Base-by-base conservation (phyloP, 345 rosid genomes). In the Adansonia digitata region DNA sequence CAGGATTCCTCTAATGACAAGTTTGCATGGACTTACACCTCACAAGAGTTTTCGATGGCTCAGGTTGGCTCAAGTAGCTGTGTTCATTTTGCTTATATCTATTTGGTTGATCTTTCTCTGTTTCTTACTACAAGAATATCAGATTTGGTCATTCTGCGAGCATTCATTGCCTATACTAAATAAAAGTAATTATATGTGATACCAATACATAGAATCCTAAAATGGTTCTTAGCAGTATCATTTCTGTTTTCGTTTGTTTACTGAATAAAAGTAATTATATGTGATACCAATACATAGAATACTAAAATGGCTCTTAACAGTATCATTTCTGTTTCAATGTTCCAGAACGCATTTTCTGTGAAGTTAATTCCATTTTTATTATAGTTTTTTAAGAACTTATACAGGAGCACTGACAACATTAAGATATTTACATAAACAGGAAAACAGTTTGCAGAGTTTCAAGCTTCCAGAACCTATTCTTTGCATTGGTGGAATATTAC, bases 381-480 rank as follows among this genome's bases (percentile, higher is more conserved):
- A 0, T 27, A 27, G 4, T 60, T 29, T 46, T 46, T 18, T 46
- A 17, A 46, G 17, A 48, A 46, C 26, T 46, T 7, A 9, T 26
- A 27, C 14, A 8, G 35, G 57, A 29, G 14, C 40, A 17, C 57
- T 69, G 42, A 29, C 37, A 29, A 15, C 20, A 7, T 29, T 17
- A 4, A 31, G 22, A 0, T 37, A 56, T 69, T 8, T 51, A 45
- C 56, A 9, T 83, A 85, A 84, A 75, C 85, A 96, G 99, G 95
- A 89, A 79, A 86, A 82, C 78, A 35, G 81, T 37, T 76, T 96
- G 84, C 98, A 96, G 86, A 80, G 40, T 8, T 96, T 91, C 81
- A 80, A 79, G 91, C 88, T 96, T 79, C 94, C 97, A 31, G 91
- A 96, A 75, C 97, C 97, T 0, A 85, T 87, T 78, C 78, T 96